These are phyloP conservation scores for Saitozyma sp. DNA, from an alignment of 768 basidiomycete genomes.

Conservation along the genomic window DNA sequence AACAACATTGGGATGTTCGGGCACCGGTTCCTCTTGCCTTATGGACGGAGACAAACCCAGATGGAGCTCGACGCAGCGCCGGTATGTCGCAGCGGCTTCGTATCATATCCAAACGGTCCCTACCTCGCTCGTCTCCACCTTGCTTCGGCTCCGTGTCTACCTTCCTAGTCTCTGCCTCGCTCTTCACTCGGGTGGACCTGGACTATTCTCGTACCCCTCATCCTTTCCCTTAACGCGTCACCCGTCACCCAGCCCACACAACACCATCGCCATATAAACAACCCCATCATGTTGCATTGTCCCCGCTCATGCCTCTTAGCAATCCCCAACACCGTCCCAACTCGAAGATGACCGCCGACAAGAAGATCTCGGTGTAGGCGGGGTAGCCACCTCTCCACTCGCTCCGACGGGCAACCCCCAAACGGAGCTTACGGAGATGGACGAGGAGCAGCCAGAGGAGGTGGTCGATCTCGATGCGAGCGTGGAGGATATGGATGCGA, in stretches of 20 bases:
- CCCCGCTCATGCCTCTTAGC: background rate
- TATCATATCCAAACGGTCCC: too few relatives aligned
- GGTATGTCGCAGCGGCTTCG: constrained; percentile 14
- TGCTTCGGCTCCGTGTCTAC: background rate
- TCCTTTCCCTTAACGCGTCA: too few relatives aligned
- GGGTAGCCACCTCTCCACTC: constrained; percentile 5
- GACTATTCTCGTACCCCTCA: too few relatives aligned
- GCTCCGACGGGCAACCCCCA: background rate
- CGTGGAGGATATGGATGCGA: constrained; percentile 42
- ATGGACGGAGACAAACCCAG: constrained; percentile 37
- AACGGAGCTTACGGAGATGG: constrained; percentile 1
- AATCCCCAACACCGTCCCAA: constrained; percentile 37
- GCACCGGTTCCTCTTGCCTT: constrained; percentile 41
- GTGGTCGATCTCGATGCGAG: constrained; percentile 43
- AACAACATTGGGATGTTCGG: constrained; percentile 16
- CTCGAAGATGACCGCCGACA: constrained; percentile 39
- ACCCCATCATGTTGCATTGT: background rate
- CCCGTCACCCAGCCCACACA: too few relatives aligned
- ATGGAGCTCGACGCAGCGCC: constrained; percentile 43
- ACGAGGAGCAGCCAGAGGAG: constrained; percentile 9
- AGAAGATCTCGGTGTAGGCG: constrained; percentile 33
- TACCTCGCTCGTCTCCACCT: background rate
- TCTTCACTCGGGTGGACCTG: background rate
- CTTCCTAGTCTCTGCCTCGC: background rate
- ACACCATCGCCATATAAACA: too few relatives aligned